phyloP scores from a whole-genome alignment of 1,139 yeast genomes.

The Suhomyces bolitotheri region DNA sequence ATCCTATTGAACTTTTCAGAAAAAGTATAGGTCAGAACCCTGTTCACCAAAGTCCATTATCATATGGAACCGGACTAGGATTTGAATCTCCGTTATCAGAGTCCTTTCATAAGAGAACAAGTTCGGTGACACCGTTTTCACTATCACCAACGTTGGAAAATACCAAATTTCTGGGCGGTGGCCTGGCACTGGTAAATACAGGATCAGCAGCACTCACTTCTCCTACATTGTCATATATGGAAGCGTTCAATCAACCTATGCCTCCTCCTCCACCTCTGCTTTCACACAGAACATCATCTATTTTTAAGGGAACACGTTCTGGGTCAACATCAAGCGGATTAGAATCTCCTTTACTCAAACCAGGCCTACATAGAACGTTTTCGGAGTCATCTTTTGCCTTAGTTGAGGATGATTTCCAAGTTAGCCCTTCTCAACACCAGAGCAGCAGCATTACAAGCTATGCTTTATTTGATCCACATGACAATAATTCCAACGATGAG shows the following conservation, averaged over 20 bases:
- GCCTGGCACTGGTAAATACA: constrained; percentile 15
- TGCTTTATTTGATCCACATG: constrained; percentile 72
- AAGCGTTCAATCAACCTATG: constrained; percentile 11
- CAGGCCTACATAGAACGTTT: constrained; percentile 48
- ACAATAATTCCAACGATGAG: constrained; percentile 35
- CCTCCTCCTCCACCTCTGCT: constrained; percentile 17
- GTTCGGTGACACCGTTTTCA: constrained; percentile 50
- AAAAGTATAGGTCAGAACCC: constrained; percentile 27
- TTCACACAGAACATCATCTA: constrained; percentile 15
- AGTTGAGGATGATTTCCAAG: constrained; percentile 47
- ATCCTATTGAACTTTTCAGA: constrained; percentile 45
- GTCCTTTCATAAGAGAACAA: constrained; percentile 32
- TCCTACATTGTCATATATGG: constrained; percentile 18
- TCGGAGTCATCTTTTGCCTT: constrained; percentile 59
- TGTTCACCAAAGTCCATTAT: constrained; percentile 21
- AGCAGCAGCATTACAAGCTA: constrained; percentile 38
- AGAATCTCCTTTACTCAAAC: constrained; percentile 52
- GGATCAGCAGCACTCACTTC: constrained; percentile 13
- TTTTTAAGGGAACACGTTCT: constrained; percentile 22
- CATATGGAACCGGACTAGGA: constrained; percentile 20
- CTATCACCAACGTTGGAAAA: constrained; percentile 48
- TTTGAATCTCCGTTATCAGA: constrained; percentile 35
- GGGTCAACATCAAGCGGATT: constrained; percentile 40
- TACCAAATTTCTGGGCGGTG: constrained; percentile 20
- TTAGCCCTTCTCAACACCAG: constrained; percentile 27